phyloP scores from a whole-genome alignment of 2,329 filamentous ascomycete genomes.

The Chaetomium sp. region DNA sequence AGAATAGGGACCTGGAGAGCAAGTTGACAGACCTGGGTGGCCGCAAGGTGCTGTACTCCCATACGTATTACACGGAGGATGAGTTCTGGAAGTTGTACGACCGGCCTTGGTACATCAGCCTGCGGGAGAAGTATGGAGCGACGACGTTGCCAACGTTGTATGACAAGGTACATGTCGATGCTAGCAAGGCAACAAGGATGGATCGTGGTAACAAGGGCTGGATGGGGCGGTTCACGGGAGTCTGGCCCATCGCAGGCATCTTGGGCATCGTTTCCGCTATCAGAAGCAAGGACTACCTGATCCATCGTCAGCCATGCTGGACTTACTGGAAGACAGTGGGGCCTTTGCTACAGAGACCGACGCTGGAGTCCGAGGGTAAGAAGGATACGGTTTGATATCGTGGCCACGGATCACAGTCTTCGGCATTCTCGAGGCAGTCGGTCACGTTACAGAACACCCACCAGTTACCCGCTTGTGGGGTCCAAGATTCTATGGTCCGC shows the following conservation, averaged over 20 bases:
- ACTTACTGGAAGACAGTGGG: slow-evolving; percentile 1
- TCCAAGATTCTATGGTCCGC: too few species aligned
- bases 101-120: neutral
- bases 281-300: slow-evolving; percentile 11
- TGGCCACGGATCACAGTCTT: too few species aligned
- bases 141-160: neutral
- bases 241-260: slow-evolving; percentile 4
- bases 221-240: neutral
- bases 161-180: slow-evolving; percentile 5
- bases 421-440: too few species aligned
- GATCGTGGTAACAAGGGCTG: neutral
- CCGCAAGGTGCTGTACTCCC: slow-evolving; percentile 13
- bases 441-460: too few species aligned
- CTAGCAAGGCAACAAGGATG: neutral
- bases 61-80: slow-evolving; percentile 5
- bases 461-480: too few species aligned
- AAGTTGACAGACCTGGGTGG: neutral
- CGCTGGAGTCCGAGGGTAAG: neutral
- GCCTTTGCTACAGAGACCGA: neutral
- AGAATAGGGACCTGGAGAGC: neutral
- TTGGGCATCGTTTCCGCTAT: neutral
- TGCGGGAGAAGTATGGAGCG: slow-evolving; percentile 8
- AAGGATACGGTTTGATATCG: neutral
- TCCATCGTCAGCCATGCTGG: slow-evolving; percentile 8
- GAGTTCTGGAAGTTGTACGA: slow-evolving; percentile 17